Evolutionary conservation across 257 asterid species (phyloP), one percentile per base, ranked within the genome.

Genomic region (Nicotiana noctiflora): DNA sequence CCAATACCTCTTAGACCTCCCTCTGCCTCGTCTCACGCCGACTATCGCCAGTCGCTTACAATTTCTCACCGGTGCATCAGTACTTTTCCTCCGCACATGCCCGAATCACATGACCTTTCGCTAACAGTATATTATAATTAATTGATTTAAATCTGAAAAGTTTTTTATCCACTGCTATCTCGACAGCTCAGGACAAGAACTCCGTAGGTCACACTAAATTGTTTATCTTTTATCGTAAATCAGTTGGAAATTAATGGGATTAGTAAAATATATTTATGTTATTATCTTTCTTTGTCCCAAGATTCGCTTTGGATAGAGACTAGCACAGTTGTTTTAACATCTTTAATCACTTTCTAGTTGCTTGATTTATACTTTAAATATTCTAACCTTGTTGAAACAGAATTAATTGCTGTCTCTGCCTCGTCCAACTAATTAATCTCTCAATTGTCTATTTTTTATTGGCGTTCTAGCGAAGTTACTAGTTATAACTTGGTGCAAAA

Each of bases 281-380:
- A 51, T 70, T 88, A 72, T 77, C 87, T 64, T 55, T 85, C 84
- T 79, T 82, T 80, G 65, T 86, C 85, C 70, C 18, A 40, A 80
- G 82, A 85, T 85, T 85, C 84, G 82, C 70, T 44, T n/a, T 66
- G 5, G 79, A 87, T 49, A 78, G 62, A 66, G 89, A 86, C 86
- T 77, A 57, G 59, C 75, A 79, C 79, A 10, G 80, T 65, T 82
- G 81, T 60, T 84, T 87, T 79, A 68, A 65, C 25, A 44, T 62
- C 82, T 17, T 57, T 61, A 44, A 40, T 68, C 56, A 5, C 56
- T 68, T 68, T 12, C 32, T 68, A 19, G 32, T 68, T 15, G 11
- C 10, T 51, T 68, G 44, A 1, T 40, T 19, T 40, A 68, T 68
- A 11, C 44, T 40, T 40, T 40, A 68, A 67, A 68, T 19, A 67